Evolutionary conservation across 2,329 filamentous ascomycete genomes (phyloP).

Genomic region (Chaetothyriales sp.): DNA sequence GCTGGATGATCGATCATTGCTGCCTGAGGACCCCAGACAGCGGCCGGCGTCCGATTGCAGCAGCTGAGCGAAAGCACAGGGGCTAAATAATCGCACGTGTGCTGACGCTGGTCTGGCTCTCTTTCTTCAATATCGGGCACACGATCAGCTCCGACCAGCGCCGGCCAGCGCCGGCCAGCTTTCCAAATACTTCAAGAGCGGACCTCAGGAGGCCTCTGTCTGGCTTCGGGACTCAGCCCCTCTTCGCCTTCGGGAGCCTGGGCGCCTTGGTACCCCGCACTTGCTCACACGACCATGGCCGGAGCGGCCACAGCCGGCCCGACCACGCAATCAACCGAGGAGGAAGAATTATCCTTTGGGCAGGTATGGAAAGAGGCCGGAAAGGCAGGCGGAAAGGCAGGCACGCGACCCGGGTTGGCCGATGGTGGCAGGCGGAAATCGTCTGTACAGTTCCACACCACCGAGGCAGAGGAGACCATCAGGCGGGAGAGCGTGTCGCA

Average conservation of each 20-base stretch:
- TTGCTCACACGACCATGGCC: not conserved
- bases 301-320: too few relatives aligned
- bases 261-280: not conserved
- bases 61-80: not conserved
- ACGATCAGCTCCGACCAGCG: too few relatives aligned
- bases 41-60: not conserved
- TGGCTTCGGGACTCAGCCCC: not conserved
- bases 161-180: not conserved
- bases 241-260: not conserved
- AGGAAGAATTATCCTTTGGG: constrained; percentile 7
- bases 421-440: constrained; percentile 14
- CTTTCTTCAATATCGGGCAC: not conserved
- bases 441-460: constrained; percentile 18
- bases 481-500: constrained; percentile 14
- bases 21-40: not conserved
- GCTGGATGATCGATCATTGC: constrained; percentile 9
- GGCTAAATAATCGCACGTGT: not conserved
- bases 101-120: not conserved
- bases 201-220: not conserved
- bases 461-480: constrained; percentile 17
- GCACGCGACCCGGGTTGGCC: constrained; percentile 5
- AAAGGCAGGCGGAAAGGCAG: constrained; percentile 2
- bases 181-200: not conserved
- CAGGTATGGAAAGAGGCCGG: constrained; percentile 16
- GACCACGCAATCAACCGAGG: not conserved